Conservation (phyloP, 441 rosid species). For the Erodium moschatum region DNA sequence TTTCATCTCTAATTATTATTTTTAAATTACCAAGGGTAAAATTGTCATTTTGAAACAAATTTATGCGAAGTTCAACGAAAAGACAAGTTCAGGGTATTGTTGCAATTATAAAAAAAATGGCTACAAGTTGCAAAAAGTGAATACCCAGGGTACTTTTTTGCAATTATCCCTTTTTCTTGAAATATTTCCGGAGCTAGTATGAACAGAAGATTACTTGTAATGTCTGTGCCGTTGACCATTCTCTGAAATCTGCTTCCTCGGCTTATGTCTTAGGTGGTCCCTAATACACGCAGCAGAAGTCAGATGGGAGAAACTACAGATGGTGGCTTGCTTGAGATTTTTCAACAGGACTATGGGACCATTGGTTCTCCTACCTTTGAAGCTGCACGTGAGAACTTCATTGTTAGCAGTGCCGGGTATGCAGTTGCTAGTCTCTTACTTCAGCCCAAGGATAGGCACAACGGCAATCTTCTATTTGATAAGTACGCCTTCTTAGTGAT, state of each 20-base stretch:
- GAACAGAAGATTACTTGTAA: neutral
- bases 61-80: too few species aligned
- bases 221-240: neutral
- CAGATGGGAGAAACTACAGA: constrained; percentile 99
- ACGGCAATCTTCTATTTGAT: constrained; percentile 95
- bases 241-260: too few species aligned
- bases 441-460: constrained; percentile 97
- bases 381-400: constrained; percentile 85
- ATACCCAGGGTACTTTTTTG: too few species aligned
- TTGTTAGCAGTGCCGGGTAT: constrained; percentile 95
- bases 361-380: constrained; percentile 84
- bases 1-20: too few species aligned
- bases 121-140: too few species aligned
- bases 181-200: neutral
- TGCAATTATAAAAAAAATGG: too few species aligned
- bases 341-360: constrained; percentile 92
- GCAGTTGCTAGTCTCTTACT: constrained; percentile 95
- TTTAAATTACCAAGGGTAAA: too few species aligned
- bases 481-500: constrained; percentile 31
- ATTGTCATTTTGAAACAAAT: too few species aligned
- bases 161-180: too few species aligned
- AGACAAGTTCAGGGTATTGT: too few species aligned
- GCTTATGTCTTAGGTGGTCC: constrained; percentile 57
- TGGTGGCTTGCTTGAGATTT: constrained; percentile 91
- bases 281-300: constrained; percentile 85